These are phyloP conservation scores for Fraxinus quadrangulata DNA, from an alignment of 257 asterid genomes.

Conservation along the genomic window DNA sequence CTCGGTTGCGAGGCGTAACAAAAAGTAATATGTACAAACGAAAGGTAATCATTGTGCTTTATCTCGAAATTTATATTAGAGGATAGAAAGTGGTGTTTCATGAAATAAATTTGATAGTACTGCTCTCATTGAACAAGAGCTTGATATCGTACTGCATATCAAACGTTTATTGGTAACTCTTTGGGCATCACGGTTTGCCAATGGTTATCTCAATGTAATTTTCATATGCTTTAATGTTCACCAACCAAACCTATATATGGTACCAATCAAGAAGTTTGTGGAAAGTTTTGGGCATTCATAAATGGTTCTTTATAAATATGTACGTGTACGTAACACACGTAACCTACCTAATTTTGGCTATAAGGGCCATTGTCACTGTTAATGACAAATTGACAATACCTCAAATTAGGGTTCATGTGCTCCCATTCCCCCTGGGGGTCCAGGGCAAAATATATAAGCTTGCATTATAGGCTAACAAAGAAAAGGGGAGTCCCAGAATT, in stretches of 20 bases:
- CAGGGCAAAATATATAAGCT: conserved; percentile 12
- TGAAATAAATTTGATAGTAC: no score
- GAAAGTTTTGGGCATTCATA: neutral
- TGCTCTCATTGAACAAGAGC: no score
- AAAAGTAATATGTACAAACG: no score
- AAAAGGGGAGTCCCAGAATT: conserved; percentile 12
- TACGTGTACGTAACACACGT: neutral
- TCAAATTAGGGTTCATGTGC: conserved; percentile 24
- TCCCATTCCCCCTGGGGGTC: neutral
- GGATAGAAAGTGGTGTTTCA: no score
- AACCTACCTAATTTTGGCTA: neutral
- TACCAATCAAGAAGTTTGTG: neutral
- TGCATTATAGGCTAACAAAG: conserved; percentile 25
- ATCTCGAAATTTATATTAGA: no score
- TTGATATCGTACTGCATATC: neutral
- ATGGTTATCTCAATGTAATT: no score
- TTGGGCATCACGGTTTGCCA: neutral
- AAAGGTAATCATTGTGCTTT: no score
- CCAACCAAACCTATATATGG: neutral
- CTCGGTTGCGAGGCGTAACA: no score
- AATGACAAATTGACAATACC: neutral
- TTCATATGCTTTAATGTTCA: no score
- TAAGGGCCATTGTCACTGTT: conserved; percentile 21
- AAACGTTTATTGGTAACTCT: neutral
- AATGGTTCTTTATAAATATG: neutral